phyloP scores from a whole-genome alignment of 495 filamentous ascomycete genomes.

The Lasiosphaeria hispida region DNA sequence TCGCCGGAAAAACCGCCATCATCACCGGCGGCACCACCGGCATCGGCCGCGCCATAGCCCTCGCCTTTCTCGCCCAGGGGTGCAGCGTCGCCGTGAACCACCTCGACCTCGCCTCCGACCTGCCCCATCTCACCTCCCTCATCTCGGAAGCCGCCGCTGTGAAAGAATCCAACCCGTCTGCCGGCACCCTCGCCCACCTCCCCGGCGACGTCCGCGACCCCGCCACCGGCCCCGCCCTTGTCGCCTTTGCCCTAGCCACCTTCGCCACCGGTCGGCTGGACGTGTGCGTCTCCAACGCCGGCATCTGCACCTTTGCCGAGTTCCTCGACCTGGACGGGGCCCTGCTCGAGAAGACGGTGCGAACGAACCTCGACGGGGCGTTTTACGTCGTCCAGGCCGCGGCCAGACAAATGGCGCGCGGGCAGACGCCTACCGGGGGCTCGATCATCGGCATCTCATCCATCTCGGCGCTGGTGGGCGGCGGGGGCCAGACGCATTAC shows the following conservation, averaged over 20 bases:
- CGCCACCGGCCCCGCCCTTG: slow-evolving; percentile 56
- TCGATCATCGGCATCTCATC: slow-evolving; percentile 80
- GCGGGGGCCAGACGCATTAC: slow-evolving; percentile 78
- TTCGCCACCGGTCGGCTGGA: slow-evolving; percentile 61
- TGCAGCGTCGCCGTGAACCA: slow-evolving; percentile 70
- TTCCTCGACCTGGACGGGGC: slow-evolving; percentile 68
- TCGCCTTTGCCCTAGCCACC: slow-evolving; percentile 52
- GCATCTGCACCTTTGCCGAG: slow-evolving; percentile 78
- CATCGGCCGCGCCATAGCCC: slow-evolving; percentile 72
- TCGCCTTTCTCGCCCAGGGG: slow-evolving; percentile 69
- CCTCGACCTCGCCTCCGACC: slow-evolving; percentile 56
- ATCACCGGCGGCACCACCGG: slow-evolving; percentile 76
- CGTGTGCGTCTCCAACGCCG: slow-evolving; percentile 85
- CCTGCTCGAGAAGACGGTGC: slow-evolving; percentile 63
- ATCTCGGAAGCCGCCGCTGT: slow-evolving; percentile 51
- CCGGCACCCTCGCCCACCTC: slow-evolving; percentile 56
- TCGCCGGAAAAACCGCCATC: slow-evolving; percentile 67
- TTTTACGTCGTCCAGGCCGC: slow-evolving; percentile 86
- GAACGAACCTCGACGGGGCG: slow-evolving; percentile 79
- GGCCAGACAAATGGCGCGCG: slow-evolving; percentile 69
- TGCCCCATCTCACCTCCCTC: slow-evolving; percentile 53
- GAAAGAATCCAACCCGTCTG: slow-evolving; percentile 23
- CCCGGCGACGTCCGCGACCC: slow-evolving; percentile 67
- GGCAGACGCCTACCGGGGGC: slow-evolving; percentile 61
- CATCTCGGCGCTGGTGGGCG: slow-evolving; percentile 84